Percentiles rank a stretch among this genome's conserved stretches.
phyloP scores from a whole-genome alignment of 768 basidiomycete species.

The Tulasnella sp. region DNA sequence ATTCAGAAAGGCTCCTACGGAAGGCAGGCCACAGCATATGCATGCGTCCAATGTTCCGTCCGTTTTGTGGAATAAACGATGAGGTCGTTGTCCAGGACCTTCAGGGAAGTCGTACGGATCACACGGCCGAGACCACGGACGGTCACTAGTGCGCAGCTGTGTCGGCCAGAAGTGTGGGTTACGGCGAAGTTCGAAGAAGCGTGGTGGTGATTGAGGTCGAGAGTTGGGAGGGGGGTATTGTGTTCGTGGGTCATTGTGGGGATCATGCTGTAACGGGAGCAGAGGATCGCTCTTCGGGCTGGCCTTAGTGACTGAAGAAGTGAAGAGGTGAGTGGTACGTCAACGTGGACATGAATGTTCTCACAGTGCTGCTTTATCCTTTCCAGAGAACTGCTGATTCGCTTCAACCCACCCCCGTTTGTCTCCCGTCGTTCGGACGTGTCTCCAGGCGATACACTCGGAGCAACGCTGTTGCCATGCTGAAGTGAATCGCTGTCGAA shows the following conservation, averaged over 20 bases:
- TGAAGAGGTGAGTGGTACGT: neutral
- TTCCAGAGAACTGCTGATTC: slow-evolving; percentile 10
- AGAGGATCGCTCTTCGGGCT: neutral
- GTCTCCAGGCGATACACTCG: slow-evolving; percentile 7
- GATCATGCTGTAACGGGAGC: slow-evolving; percentile 5
- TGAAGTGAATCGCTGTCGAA: slow-evolving; percentile 13
- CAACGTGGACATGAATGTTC: neutral
- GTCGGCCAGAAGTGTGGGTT: slow-evolving; percentile 12
- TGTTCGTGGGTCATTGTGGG: neutral
- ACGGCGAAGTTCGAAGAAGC: neutral
- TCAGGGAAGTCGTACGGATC: slow-evolving; percentile 11
- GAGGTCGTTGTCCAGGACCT: neutral
- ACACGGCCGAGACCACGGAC: neutral
- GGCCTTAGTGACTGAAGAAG: neutral
- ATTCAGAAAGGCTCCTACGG: neutral
- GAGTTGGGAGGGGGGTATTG: neutral
- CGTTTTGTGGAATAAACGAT: neutral
- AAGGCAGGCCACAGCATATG: neutral
- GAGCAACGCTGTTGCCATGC: neutral
- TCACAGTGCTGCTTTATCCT: slow-evolving; percentile 9
- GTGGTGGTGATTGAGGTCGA: slow-evolving; percentile 6
- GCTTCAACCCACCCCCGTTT: slow-evolving; percentile 1
- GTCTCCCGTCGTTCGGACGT: neutral
- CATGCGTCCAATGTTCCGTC: neutral
- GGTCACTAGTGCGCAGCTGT: neutral